These are phyloP conservation scores for Dendrothele bispora DNA, from an alignment of 768 basidiomycete species.

Conservation along the genomic window DNA sequence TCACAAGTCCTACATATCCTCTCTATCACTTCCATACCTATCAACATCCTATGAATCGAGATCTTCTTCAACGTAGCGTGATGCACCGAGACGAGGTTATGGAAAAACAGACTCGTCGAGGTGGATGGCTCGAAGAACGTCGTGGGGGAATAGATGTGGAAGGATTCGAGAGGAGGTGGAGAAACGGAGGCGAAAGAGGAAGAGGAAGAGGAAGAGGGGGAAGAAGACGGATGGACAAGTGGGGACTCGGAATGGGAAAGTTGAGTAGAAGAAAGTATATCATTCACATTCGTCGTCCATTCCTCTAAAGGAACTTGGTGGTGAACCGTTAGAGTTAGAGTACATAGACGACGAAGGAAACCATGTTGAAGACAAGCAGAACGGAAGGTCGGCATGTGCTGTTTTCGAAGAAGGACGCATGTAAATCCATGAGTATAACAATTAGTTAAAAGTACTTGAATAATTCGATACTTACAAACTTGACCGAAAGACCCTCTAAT, in stretches of 20 bases:
- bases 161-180: slow-evolving; percentile 55
- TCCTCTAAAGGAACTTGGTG: slow-evolving; percentile 30
- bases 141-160: slow-evolving; percentile 63
- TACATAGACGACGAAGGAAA: slow-evolving; percentile 44
- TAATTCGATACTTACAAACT: slow-evolving; percentile 47
- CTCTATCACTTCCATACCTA: slow-evolving; percentile 48
- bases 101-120: slow-evolving; percentile 51
- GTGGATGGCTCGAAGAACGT: slow-evolving; percentile 34
- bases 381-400: slow-evolving; percentile 58
- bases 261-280: slow-evolving; percentile 39
- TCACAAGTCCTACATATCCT: slow-evolving; percentile 56
- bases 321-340: slow-evolving; percentile 58
- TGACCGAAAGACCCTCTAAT: slow-evolving; percentile 60
- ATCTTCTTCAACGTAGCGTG: slow-evolving; percentile 52
- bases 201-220: no score
- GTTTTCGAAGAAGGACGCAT: slow-evolving; percentile 1
- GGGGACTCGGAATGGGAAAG: no score
- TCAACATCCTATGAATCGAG: slow-evolving; percentile 63
- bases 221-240: no score
- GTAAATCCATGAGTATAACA: no score
- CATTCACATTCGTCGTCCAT: slow-evolving; percentile 46
- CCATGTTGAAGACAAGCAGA: slow-evolving; percentile 30
- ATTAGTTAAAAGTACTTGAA: background rate
- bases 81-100: slow-evolving; percentile 48
- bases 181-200: no score